phyloP scores from a whole-genome alignment of 2,329 filamentous ascomycete species.

The Xylaria sp. region DNA sequence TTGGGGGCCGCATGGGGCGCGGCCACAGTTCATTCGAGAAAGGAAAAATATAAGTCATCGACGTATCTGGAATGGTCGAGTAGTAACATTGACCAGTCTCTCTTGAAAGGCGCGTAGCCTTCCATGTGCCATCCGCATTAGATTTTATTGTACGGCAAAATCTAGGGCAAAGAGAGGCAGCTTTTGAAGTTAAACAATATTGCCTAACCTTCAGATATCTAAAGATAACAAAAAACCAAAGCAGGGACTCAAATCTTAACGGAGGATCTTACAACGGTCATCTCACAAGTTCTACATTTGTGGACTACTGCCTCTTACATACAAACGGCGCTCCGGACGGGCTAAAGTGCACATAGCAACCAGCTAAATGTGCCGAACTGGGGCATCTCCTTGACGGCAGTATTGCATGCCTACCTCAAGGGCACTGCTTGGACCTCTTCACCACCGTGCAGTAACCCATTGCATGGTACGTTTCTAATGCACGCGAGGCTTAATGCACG shows the following conservation, averaged over 20 bases:
- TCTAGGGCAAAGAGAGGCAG: slow-evolving; percentile 29
- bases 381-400: background rate
- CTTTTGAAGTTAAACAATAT: slow-evolving; percentile 21
- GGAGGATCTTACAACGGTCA: slow-evolving; percentile 17
- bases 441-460: background rate
- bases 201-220: slow-evolving; percentile 4
- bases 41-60: slow-evolving; percentile 34
- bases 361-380: background rate
- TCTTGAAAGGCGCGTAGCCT: slow-evolving; percentile 34
- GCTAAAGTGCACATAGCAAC: slow-evolving; percentile 26
- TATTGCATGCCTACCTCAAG: slow-evolving; percentile 8
- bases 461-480: slow-evolving; percentile 13
- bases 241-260: slow-evolving; percentile 26
- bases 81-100: slow-evolving; percentile 34
- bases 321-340: slow-evolving; percentile 23
- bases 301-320: slow-evolving; percentile 21
- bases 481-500: slow-evolving; percentile 36
- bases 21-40: slow-evolving; percentile 38
- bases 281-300: slow-evolving; percentile 18
- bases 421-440: background rate
- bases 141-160: slow-evolving; percentile 37
- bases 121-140: slow-evolving; percentile 35
- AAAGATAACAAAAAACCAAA: slow-evolving; percentile 11
- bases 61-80: slow-evolving; percentile 30
- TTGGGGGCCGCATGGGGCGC: slow-evolving; percentile 34